phyloP scores from a whole-genome alignment of 108 stramenopile species.

The Pseudonitzschia pungens region DNA sequence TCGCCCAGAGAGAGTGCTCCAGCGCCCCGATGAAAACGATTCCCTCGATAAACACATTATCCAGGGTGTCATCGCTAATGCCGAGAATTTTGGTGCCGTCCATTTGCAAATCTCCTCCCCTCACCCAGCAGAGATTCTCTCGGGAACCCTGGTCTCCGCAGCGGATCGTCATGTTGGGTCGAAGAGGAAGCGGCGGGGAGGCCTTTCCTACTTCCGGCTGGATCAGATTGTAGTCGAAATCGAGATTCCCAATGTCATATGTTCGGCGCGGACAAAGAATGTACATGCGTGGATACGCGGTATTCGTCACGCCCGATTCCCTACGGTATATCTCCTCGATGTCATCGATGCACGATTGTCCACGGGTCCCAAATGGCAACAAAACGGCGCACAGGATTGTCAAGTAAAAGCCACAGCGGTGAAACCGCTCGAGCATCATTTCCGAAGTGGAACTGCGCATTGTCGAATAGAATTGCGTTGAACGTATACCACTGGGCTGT shows the following conservation, averaged over 20 bases:
- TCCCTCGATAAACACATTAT: conserved; percentile 40
- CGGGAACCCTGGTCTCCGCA: conserved; percentile 40
- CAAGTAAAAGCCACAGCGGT: not conserved
- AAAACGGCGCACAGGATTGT: not conserved
- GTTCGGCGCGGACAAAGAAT: conserved; percentile 23
- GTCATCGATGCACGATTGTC: conserved; percentile 31
- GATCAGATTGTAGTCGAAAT: conserved; percentile 24
- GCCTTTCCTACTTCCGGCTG: not conserved
- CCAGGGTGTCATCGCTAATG: conserved; percentile 26
- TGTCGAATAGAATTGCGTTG: not conserved
- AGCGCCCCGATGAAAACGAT: conserved; percentile 35
- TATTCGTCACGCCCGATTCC: conserved; percentile 26
- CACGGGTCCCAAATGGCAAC: not conserved
- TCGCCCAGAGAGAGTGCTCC: conserved; percentile 38
- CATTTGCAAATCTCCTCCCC: conserved; percentile 43
- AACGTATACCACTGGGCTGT: too few relatives aligned
- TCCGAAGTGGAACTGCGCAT: not conserved
- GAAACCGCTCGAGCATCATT: not conserved
- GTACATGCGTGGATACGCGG: conserved; percentile 33
- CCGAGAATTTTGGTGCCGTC: conserved; percentile 44
- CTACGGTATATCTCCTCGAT: conserved; percentile 23
- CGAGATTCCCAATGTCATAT: conserved; percentile 29
- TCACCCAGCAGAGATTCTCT: conserved; percentile 36
- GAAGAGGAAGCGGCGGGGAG: conserved; percentile 31
- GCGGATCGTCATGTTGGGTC: conserved; percentile 43